Evolutionary conservation across 768 basidiomycete species (phyloP), one percentile per base, ranked within the genome.

Genomic region (Nidularia pulvinata): DNA sequence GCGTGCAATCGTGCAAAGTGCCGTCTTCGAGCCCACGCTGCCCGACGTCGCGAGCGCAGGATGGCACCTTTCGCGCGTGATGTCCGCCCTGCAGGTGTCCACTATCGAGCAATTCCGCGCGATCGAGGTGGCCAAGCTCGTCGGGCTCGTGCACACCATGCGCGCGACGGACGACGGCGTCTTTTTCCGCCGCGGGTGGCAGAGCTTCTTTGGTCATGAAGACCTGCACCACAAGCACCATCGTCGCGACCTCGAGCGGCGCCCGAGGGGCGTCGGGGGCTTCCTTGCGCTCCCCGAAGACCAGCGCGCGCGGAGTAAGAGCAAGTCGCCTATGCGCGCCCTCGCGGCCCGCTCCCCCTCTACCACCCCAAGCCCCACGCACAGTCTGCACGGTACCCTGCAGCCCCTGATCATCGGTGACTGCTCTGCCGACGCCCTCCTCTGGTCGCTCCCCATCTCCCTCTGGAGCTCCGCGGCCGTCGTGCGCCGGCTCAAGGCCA

Each of bases 341-440:
- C 16, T 42, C 10, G 25, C 25, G 25, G 2, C 25, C 25, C 61
- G 61, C 33, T 63, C 67, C 25, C 65, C 60, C 25, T 55, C 62
- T 46, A 57, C 61, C 44, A 57, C 61, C 34, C 11, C 46, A 7
- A 47, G 49, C 16, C 33, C 45, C n/a, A 53, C 66, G 32, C 56
- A 61, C 3, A 59, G 63, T 6, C 67, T 65, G 7, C 56, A 65
- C 13, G 45, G 45, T n/a, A 62, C 66, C 36, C 69, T 77, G 22
- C 89, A 92, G 55, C 86, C 88, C 1, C 72, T 92, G 52, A 83
- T 92, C 55, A 87, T 92, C 48, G 90, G 90, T 6, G 90, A 92
- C 65, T 83, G 82, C 47, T 76, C 79, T 22, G 80, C 74, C 54
- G 86, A 91, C 57, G 82, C 86, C 9, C 74, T 83, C 48, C 74